phyloP scores from a whole-genome alignment of 2,329 filamentous ascomycete genomes.

The Epichloe festucae region DNA sequence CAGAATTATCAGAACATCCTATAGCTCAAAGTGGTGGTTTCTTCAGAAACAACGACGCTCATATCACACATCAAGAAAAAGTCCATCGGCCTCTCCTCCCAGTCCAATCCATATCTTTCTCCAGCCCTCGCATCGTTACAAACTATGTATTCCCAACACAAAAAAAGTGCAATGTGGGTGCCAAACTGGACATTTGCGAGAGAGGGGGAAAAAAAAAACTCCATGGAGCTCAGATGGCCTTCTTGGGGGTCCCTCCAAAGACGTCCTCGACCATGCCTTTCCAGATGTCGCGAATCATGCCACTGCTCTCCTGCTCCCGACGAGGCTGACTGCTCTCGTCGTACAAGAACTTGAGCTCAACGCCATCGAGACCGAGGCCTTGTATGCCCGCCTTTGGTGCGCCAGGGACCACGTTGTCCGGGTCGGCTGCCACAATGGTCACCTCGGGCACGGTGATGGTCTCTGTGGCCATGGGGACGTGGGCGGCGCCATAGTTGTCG shows the following conservation, averaged over 20 bases:
- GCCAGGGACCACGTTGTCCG: slow-evolving; percentile 36
- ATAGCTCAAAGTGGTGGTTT: neutral
- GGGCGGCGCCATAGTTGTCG: slow-evolving; percentile 38
- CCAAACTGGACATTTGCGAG: neutral
- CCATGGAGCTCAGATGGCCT: slow-evolving; percentile 5
- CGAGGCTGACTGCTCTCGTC: slow-evolving; percentile 14
- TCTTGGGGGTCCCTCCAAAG: slow-evolving; percentile 13
- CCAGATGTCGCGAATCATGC: slow-evolving; percentile 43
- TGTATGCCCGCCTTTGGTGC: slow-evolving; percentile 45
- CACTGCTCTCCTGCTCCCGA: slow-evolving; percentile 21
- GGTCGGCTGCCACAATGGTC: slow-evolving; percentile 43
- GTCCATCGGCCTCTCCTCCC: neutral
- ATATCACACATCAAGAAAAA: neutral
- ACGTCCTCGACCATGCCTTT: slow-evolving; percentile 42
- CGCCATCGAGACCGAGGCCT: slow-evolving; percentile 41
- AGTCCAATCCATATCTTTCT: too few species aligned
- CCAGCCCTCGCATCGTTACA: neutral
- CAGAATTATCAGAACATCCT: neutral
- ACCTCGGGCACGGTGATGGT: slow-evolving; percentile 33
- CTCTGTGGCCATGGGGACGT: slow-evolving; percentile 29
- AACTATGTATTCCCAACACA: neutral
- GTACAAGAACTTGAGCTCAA: slow-evolving; percentile 41
- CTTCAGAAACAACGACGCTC: slow-evolving; percentile 1
- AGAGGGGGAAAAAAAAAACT: too few species aligned
- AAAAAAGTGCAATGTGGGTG: slow-evolving; percentile 3